Percentiles rank a stretch among this genome's conserved stretches.
Evolutionary conservation across 257 asterid genomes (phyloP).

Genomic region (Solanum corneliomulleri): DNA sequence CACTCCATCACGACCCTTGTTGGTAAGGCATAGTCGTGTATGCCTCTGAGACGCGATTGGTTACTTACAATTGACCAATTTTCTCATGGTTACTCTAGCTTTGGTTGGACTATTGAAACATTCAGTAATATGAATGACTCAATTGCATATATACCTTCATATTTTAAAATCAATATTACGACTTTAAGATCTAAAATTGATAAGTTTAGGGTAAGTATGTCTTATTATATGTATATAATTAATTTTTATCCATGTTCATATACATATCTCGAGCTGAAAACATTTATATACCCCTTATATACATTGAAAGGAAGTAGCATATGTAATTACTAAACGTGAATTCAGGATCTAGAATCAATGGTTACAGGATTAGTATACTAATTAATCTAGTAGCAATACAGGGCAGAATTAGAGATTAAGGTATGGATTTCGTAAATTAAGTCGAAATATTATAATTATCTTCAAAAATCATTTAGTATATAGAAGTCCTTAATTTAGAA

Average conservation of each 20-base stretch:
- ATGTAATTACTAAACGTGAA: no score
- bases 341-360: no score
- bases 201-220: neutral
- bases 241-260: neutral
- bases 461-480: neutral
- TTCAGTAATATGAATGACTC: neutral
- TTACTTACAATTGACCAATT: neutral
- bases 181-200: no score
- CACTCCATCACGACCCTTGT: neutral
- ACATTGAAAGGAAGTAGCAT: neutral
- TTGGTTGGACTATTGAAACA: neutral
- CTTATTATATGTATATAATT: neutral
- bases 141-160: neutral
- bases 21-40: neutral
- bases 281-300: neutral
- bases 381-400: no score
- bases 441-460: no score
- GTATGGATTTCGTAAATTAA: no score
- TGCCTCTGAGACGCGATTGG: neutral
- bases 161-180: neutral
- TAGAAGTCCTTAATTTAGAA: neutral
- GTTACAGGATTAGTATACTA: no score
- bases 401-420: no score
- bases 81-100: neutral
- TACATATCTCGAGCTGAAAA: neutral